Conservation (phyloP, 108 stramenopile species). For the Chaetoceros muelleri region DNA sequence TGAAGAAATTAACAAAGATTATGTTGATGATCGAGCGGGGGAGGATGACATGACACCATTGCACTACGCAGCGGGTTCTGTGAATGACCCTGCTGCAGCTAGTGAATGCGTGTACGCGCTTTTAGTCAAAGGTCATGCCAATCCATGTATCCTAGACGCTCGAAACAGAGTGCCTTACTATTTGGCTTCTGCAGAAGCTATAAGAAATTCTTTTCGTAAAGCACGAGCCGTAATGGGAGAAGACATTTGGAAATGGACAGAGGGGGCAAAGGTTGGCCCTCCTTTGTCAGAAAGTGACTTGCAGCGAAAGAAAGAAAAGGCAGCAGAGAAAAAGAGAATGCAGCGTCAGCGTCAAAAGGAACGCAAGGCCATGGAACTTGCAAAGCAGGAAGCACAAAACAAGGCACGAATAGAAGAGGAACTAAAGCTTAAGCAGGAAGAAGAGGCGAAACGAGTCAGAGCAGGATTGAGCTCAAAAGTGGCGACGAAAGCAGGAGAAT, state of each 20-base stretch:
- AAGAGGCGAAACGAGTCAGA: constrained; percentile 32
- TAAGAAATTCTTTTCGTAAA: constrained; percentile 71
- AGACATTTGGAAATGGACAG: constrained; percentile 66
- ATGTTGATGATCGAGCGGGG: constrained; percentile 25
- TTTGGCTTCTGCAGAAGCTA: constrained; percentile 46
- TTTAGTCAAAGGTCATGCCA: constrained; percentile 53
- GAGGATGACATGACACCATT: constrained; percentile 43
- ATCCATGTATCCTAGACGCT: constrained; percentile 54
- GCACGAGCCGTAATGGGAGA: constrained; percentile 65
- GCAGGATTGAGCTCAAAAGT: constrained; percentile 31
- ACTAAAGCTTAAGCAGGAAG: constrained; percentile 20
- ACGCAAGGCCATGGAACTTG: constrained; percentile 51
- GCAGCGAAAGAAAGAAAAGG: constrained; percentile 50
- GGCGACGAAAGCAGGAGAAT: constrained; percentile 27
- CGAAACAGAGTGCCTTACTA: constrained; percentile 61
- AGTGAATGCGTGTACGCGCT: constrained; percentile 31
- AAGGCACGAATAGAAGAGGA: constrained; percentile 15
- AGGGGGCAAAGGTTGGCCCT: constrained; percentile 56
- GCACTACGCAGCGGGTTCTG: constrained; percentile 43
- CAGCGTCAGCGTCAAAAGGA: constrained; percentile 76
- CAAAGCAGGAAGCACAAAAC: constrained; percentile 14
- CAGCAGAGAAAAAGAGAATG: constrained; percentile 65
- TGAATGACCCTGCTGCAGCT: constrained; percentile 11
- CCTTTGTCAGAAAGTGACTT: constrained; percentile 48
- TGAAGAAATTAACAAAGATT: constrained; percentile 12